Base-by-base conservation (phyloP, 78 protist species). In the Dictyostelium purpureum region DNA sequence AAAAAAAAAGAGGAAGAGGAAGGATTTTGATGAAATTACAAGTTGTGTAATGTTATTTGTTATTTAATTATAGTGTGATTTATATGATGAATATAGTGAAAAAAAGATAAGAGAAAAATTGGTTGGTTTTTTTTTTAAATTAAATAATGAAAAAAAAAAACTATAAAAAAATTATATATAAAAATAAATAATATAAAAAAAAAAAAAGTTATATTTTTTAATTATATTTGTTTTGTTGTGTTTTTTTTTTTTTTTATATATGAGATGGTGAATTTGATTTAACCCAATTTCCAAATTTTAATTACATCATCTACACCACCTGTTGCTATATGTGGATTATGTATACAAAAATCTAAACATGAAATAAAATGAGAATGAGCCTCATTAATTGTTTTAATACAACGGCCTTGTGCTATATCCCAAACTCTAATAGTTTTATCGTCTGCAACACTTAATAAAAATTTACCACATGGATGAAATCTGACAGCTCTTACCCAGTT, bases 371-470 rank as follows among this genome's bases (percentile, higher is more conserved):
- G 95, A 49, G 78, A 28, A 52, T 92, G 95, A 40, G 95, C 95
- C 66, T 92, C 95, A 43, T 82, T 83, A 11, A 92, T 92, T 38
- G 95, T 92, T 79, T 92, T 92, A 63, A 73, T 77, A 77, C 95
- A 77, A 51, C 96, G 81, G 2, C 96, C 97, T 6, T 73, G 94
- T 21, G 90, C 75, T 19, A 88, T 67, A 69, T 70, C 81, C 98
- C 98, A 97, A 56, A 97, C 94, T 40, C 92, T 79, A 6, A 93
- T 87, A 47, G 94, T 75, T 90, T 97, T 93, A 75, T 93, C 96
- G 65, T 87, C 92, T 11, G 79, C 77, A 35, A 79, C 96, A 49
- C 82, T 66, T 0, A 92, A 18, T 67, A 92, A 63, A 63, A 76
- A 83, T 40, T 92, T 85, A 47, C 95, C 95, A 74, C 82, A 81